These are phyloP conservation scores for Alternaria alternata DNA, from an alignment of 2,329 filamentous ascomycete species.

Conservation along the genomic window DNA sequence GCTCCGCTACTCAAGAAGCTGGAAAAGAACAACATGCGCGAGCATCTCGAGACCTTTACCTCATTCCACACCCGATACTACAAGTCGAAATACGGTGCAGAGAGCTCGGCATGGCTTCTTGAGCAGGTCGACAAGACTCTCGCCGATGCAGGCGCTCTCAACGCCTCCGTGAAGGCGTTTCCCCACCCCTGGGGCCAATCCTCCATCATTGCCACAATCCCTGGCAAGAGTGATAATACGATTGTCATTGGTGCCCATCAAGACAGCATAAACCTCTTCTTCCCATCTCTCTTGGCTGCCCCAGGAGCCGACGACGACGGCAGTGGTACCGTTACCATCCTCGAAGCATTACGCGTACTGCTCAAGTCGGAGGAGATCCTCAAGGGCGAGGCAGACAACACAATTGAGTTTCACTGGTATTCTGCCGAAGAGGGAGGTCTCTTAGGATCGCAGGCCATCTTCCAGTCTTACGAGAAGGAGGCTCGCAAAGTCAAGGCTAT, in stretches of 20 bases:
- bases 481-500: slow-evolving; percentile 87
- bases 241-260: slow-evolving; percentile 88
- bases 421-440: slow-evolving; percentile 88
- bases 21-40: slow-evolving; percentile 76
- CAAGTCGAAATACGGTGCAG: slow-evolving; percentile 76
- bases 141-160: slow-evolving; percentile 72
- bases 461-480: slow-evolving; percentile 77
- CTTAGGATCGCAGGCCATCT: slow-evolving; percentile 88
- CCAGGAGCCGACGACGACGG: slow-evolving; percentile 97
- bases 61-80: slow-evolving; percentile 85
- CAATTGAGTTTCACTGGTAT: slow-evolving; percentile 97
- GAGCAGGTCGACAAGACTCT: slow-evolving; percentile 77
- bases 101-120: slow-evolving; percentile 90
- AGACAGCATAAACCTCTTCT: slow-evolving; percentile 84
- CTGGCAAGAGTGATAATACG: slow-evolving; percentile 83
- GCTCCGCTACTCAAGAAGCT: slow-evolving; percentile 72
- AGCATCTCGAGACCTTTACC: slow-evolving; percentile 79
- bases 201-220: slow-evolving; percentile 90
- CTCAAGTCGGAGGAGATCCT: slow-evolving; percentile 75
- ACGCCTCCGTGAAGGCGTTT: slow-evolving; percentile 77
- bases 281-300: slow-evolving; percentile 82
- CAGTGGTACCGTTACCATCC: slow-evolving; percentile 90
- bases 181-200: slow-evolving; percentile 86
- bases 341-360: slow-evolving; percentile 86
- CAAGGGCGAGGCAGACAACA: slow-evolving; percentile 78